phyloP scores from a whole-genome alignment of 1,284 basidiomycete species.

The Ganoderma meredithae region DNA sequence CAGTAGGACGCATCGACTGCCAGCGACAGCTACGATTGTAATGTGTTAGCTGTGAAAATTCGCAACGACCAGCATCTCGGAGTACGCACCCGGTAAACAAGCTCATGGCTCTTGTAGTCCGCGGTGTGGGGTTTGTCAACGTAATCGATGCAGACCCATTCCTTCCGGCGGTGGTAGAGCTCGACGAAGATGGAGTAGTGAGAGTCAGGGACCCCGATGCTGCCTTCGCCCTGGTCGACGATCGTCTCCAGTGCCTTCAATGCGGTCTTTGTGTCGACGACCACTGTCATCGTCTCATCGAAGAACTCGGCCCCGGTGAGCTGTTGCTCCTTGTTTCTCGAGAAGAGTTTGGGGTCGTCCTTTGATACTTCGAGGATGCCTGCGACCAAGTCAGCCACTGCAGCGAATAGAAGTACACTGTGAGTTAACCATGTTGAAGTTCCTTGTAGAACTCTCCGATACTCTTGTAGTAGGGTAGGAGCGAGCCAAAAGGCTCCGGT shows the following conservation, averaged over 20 bases:
- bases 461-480: slow-evolving; percentile 11
- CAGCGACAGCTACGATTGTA: slow-evolving; percentile 23
- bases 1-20: slow-evolving; percentile 32
- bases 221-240: slow-evolving; percentile 36
- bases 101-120: slow-evolving; percentile 5
- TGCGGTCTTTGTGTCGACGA: slow-evolving; percentile 25
- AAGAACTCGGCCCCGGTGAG: slow-evolving; percentile 28
- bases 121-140: slow-evolving; percentile 23
- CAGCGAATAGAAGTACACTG: neutral
- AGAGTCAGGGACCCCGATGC: slow-evolving; percentile 27
- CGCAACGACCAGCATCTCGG: neutral
- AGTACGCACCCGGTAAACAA: slow-evolving; percentile 18
- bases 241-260: slow-evolving; percentile 31
- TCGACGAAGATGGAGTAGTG: slow-evolving; percentile 35
- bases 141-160: slow-evolving; percentile 26
- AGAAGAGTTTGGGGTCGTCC: slow-evolving; percentile 7
- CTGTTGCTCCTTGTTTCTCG: slow-evolving; percentile 22
- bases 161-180: slow-evolving; percentile 25
- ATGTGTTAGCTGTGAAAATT: neutral
- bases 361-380: slow-evolving; percentile 11
- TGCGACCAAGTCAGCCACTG: neutral
- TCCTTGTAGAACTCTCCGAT: slow-evolving; percentile 27
- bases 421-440: slow-evolving; percentile 16
- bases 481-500: neutral
- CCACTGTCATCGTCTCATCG: slow-evolving; percentile 27